A percentile compares a stretch with the other conserved stretches of the same genome.
These are phyloP conservation scores for Talaromyces islandicus DNA, from an alignment of 2,329 filamentous ascomycete species.

Conservation along the genomic window DNA sequence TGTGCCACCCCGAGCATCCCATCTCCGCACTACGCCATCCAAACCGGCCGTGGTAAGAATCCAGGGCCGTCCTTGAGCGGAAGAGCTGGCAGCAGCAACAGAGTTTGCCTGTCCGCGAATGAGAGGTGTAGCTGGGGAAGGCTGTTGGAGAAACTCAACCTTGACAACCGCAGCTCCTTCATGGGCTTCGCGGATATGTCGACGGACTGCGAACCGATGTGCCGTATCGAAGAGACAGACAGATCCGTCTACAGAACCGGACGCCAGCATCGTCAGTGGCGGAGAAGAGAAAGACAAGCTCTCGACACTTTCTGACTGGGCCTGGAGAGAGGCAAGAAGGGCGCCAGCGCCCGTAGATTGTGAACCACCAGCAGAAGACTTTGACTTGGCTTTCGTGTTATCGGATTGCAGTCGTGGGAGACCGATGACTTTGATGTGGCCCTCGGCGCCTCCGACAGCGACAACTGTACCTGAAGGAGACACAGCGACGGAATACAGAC, in stretches of 20 bases:
- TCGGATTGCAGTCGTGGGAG: conserved; percentile 59
- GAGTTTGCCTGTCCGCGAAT: conserved; percentile 14
- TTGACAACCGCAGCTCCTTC: conserved; percentile 88
- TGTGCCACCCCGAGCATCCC: conserved; percentile 71
- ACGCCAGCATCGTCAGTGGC: conserved; percentile 55
- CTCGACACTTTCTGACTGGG: conserved; percentile 74
- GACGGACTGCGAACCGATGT: conserved; percentile 78
- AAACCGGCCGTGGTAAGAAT: conserved; percentile 82
- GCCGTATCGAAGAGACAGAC: conserved; percentile 84
- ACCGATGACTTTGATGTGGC: conserved; percentile 76
- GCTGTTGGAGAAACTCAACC: conserved; percentile 69
- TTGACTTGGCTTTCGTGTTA: conserved; percentile 45
- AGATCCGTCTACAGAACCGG: conserved; percentile 58
- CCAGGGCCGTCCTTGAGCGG: conserved; percentile 49
- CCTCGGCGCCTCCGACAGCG: conserved; percentile 81
- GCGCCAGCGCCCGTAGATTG: conserved; percentile 51
- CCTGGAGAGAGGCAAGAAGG: conserved; percentile 77
- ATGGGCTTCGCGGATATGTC: conserved; percentile 75
- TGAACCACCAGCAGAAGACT: conserved; percentile 37
- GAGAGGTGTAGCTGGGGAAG: conserved; percentile 21
- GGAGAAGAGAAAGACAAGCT: conserved; percentile 60
- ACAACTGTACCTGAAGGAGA: conserved; percentile 73
- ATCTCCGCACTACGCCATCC: conserved; percentile 83
- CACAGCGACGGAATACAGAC: conserved; percentile 80
- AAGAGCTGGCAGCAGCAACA: conserved; percentile 17